Evolutionary conservation across 305 asterid species (phyloP).

Genomic region (Striga hermonthica): DNA sequence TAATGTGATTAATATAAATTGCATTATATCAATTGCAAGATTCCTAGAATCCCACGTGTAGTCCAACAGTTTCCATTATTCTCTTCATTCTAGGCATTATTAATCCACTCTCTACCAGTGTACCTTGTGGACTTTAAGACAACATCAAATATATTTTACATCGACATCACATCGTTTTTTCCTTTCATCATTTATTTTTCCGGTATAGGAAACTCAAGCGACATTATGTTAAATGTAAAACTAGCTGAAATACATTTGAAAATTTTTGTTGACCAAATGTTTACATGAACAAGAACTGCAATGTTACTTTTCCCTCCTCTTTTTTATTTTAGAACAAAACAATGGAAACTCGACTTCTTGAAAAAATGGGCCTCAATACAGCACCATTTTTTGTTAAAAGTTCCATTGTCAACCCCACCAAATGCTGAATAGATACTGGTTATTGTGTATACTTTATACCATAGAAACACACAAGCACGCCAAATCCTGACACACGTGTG

Average conservation of each 20-base stretch:
- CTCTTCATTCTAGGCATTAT: too few relatives aligned
- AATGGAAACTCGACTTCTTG: slow-evolving; percentile 12
- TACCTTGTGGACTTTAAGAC: too few relatives aligned
- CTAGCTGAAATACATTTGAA: slow-evolving; percentile 17
- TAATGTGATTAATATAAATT: too few relatives aligned
- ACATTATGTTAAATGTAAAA: slow-evolving; percentile 1
- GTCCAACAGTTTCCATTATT: too few relatives aligned
- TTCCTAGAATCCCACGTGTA: too few relatives aligned
- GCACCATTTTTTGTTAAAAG: neutral
- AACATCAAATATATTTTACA: too few relatives aligned
- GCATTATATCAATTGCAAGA: neutral
- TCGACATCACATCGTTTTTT: too few relatives aligned
- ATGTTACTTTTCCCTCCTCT: neutral
- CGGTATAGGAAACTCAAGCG: slow-evolving; percentile 1
- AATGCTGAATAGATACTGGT: slow-evolving; percentile 5
- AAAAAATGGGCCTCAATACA: slow-evolving; percentile 1
- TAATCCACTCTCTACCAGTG: too few relatives aligned
- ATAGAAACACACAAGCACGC: slow-evolving; percentile 3
- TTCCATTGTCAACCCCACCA: slow-evolving; percentile 14
- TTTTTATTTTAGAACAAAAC: neutral
- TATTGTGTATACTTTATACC: neutral
- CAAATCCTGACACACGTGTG: neutral
- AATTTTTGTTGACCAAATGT: neutral
- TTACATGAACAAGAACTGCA: slow-evolving; percentile 1
- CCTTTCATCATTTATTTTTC: too few relatives aligned